Percentiles rank a stretch among this genome's conserved stretches.
phyloP scores from a whole-genome alignment of 2,329 filamentous ascomycete species.

The Lachnum nothofagi region DNA sequence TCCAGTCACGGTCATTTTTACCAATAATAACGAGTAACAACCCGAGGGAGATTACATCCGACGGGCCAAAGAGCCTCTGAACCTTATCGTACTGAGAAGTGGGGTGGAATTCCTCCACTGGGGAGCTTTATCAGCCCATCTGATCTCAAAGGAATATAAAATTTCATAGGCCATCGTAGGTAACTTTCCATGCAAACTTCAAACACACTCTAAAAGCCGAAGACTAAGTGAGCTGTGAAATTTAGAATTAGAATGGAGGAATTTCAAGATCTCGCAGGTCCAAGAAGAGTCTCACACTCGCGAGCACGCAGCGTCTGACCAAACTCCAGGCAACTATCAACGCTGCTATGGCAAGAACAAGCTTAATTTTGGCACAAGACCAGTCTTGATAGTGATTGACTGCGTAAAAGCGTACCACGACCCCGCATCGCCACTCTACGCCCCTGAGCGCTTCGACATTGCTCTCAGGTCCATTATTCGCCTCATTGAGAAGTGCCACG shows the following conservation, averaged over 20 bases:
- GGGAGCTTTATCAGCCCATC: too few relatives aligned
- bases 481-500: slow-evolving; percentile 9
- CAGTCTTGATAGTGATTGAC: slow-evolving; percentile 43
- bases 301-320: not conserved
- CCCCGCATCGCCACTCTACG: slow-evolving; percentile 37
- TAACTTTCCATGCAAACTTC: too few relatives aligned
- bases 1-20: too few relatives aligned
- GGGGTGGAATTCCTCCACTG: too few relatives aligned
- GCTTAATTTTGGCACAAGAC: slow-evolving; percentile 31
- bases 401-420: slow-evolving; percentile 44
- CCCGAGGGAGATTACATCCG: too few relatives aligned
- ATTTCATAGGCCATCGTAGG: too few relatives aligned
- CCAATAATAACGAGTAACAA: too few relatives aligned
- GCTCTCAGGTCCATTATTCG: slow-evolving; percentile 10
- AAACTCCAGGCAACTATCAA: slow-evolving; percentile 8
- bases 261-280: slow-evolving; percentile 2
- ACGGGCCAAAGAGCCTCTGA: too few relatives aligned
- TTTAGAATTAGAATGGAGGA: not conserved
- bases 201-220: too few relatives aligned
- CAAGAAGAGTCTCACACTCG: not conserved
- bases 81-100: too few relatives aligned
- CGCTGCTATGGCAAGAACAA: slow-evolving; percentile 13
- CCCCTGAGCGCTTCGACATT: slow-evolving; percentile 10
- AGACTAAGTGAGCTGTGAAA: too few relatives aligned
- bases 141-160: too few relatives aligned